Percentiles rank a stretch among this genome's conserved stretches.
Evolutionary conservation across 2,329 filamentous ascomycete genomes (phyloP).

Genomic region (Clarireedia hainanense): DNA sequence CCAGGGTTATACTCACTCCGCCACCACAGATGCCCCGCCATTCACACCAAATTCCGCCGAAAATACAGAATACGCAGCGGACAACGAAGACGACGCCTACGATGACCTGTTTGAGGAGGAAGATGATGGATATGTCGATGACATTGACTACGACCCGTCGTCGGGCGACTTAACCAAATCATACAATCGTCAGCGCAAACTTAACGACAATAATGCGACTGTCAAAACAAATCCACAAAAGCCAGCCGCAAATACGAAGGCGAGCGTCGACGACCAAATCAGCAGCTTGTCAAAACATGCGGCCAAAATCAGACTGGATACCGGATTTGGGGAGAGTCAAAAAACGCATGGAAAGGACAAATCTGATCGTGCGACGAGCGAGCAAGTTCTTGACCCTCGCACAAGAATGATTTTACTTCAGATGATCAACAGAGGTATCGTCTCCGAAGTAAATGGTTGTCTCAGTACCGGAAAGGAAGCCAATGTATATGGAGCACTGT

Average conservation of each 20-base stretch:
- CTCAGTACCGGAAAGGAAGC: constrained; percentile 96
- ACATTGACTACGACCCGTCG: constrained; percentile 46
- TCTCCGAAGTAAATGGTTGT: constrained; percentile 89
- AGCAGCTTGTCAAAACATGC: constrained; percentile 79
- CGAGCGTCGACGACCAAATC: constrained; percentile 81
- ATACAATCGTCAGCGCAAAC: constrained; percentile 71
- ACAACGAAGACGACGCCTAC: constrained; percentile 36
- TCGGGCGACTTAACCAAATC: constrained; percentile 71
- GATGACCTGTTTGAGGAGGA: constrained; percentile 48
- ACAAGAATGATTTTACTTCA: constrained; percentile 94
- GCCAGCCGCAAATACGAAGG: constrained; percentile 69
- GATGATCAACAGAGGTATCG: constrained; percentile 86
- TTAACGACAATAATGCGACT: constrained; percentile 44
- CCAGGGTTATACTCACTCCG: constrained; percentile 37
- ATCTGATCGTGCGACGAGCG: constrained; percentile 84
- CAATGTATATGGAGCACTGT: constrained; percentile 90
- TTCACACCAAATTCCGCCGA: constrained; percentile 25
- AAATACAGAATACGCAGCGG: constrained; percentile 28
- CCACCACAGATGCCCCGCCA: constrained; percentile 28
- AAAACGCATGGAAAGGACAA: constrained; percentile 68
- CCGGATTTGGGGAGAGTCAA: constrained; percentile 41
- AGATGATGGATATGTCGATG: constrained; percentile 53
- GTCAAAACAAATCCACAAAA: constrained; percentile 68
- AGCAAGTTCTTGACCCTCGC: constrained; percentile 88
- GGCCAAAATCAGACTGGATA: constrained; percentile 73